Base-by-base conservation (phyloP, 306 rosid species). In the Prunus mongolica region DNA sequence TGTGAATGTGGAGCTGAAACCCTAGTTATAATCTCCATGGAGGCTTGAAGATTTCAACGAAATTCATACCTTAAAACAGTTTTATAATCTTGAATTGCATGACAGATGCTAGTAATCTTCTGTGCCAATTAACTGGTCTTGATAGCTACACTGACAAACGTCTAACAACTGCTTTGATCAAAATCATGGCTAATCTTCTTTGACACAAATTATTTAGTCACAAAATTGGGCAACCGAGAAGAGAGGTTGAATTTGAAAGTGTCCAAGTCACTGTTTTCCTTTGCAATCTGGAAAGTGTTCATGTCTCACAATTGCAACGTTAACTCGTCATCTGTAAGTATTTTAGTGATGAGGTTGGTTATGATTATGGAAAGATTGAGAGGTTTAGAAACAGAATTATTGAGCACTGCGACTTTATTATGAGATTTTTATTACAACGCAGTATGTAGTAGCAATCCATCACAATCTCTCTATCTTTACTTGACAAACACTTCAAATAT, bases 361-460 rank as follows among this genome's bases (percentile, higher is more conserved):
- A 88, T 86, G 88, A 90, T 86, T 81, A 71, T 90, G 89, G 88
- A 84, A 85, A 86, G 86, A 86, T 88, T 85, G 88, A 80, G 49
- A 67, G 80, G 70, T 65, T 74, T 82, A 38, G 49, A 25, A 7
- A 25, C 50, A 9, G 20, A 83, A 83, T 81, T 78, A 79, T 83
- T 38, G 57, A 79, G 67, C 46, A 63, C 6, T 63, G 38, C 6
- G 45, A 63, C 13, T 34, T 32, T 9, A 15, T 30, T 63, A 16
- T 11, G 22, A 63, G 46, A 16, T 15, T 63, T 63, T 30, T 5
- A 63, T 52, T 18, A 52, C 65, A 57, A 65, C 67, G 56, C n/a
- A 56, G 49, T 16, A 47, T 8, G 46, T 4, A 55, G 52, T 60
- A 45, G 62, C 32, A 63, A 72, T 79, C 73, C 32, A 68, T 84